phyloP scores from a whole-genome alignment of 163 green algal genomes.

The Chlorella variabilis region DNA sequence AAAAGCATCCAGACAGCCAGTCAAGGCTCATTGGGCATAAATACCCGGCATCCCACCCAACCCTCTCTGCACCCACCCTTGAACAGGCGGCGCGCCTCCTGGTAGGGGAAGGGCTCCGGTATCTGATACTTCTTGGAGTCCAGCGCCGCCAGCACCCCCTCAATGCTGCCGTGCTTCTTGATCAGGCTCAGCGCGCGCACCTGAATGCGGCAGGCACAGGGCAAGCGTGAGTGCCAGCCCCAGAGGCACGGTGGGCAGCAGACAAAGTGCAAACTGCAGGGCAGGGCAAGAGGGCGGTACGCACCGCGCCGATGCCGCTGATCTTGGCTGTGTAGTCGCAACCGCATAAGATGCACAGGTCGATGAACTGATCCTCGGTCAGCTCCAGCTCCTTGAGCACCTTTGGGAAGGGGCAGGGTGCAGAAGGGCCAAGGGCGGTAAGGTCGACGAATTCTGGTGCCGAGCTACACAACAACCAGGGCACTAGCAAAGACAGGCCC shows the following conservation, averaged over 20 bases:
- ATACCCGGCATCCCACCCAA: too few relatives aligned
- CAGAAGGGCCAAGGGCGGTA: not conserved
- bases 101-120: constrained; percentile 82
- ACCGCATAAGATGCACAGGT: constrained; percentile 98
- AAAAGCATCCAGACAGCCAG: too few relatives aligned
- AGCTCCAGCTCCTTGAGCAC: constrained; percentile 78
- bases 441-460: not conserved
- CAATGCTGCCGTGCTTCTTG: constrained; percentile 68
- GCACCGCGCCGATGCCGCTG: constrained; percentile 48
- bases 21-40: too few relatives aligned
- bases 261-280: too few relatives aligned
- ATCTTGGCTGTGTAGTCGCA: constrained; percentile 97
- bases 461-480: too few relatives aligned
- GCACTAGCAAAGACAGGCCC: too few relatives aligned
- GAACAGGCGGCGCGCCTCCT: constrained; percentile 89
- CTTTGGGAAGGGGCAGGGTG: constrained; percentile 12
- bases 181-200: constrained; percentile 70
- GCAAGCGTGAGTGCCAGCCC: too few relatives aligned
- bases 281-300: too few relatives aligned
- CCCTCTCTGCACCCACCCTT: constrained; percentile 58
- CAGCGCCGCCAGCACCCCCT: constrained; percentile 51
- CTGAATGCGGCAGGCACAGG: not conserved
- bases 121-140: constrained; percentile 38
- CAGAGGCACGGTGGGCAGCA: too few relatives aligned
- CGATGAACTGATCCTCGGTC: constrained; percentile 89